Base-by-base conservation (phyloP, 805 yeast genomes). In the Metschnikowia henanensis region DNA sequence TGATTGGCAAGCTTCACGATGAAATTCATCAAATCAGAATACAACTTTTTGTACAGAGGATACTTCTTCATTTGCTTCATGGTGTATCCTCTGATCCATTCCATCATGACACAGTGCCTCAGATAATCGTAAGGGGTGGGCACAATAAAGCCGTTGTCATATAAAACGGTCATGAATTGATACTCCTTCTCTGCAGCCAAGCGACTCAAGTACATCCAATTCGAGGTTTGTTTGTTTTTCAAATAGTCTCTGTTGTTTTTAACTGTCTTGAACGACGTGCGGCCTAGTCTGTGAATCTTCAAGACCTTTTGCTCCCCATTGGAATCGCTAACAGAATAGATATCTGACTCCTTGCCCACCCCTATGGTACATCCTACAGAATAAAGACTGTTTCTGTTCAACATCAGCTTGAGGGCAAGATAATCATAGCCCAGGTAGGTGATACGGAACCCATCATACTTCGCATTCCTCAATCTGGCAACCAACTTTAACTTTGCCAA, bases 281-380 rank as follows among this genome's bases (percentile, higher is more conserved):
- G 80, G 26, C 99, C 99, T 46, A 94, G 73, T 53, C 99, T 77
- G 65, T 91, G 97, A 30, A 94, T 84, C 64, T 94, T 94, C 60
- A 94, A 67, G 15, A 91, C 96, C 55, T 79, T 77, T 41, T 80
- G 77, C 16, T 49, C 51, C 0, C 92, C 94, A 17, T 76, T 59
- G 10, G 75, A 69, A 57, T 85, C 91, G 45, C 84, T 81, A 1
- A 87, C 91, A 10, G 91, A 77, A 63, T 85, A 89, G 57, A 94
- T 91, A 68, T 94, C 99, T 3, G 97, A 90, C 65, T 94, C 99
- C 61, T 94, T 94, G 57, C 99, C 99, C 39, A 94, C 96, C 47
- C 98, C 99, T 54, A 92, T 90, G 8, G 85, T 87, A 35, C 83
- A 75, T 15, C 96, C 97, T 13, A 92, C 78, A 1, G 92, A 84